phyloP scores from a whole-genome alignment of 164 flowering plant species.

The Vitis labrusca region DNA sequence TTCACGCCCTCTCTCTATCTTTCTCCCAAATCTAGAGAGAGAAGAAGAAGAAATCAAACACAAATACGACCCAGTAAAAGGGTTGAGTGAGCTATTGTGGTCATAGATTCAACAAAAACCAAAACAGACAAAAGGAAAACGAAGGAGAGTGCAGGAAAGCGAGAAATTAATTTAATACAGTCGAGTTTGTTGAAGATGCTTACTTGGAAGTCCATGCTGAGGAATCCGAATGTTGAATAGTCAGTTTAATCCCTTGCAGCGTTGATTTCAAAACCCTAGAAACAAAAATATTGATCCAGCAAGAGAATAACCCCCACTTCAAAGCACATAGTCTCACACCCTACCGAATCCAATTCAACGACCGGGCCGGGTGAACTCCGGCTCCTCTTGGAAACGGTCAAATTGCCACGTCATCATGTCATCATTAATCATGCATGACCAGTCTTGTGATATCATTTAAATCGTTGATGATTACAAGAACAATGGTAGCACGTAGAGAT shows the following conservation, averaged over 20 bases:
- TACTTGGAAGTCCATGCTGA: neutral
- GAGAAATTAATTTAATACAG: neutral
- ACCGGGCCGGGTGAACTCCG: too few species aligned
- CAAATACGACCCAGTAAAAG: slow-evolving; percentile 35
- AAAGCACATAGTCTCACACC: too few species aligned
- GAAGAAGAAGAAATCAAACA: slow-evolving; percentile 35
- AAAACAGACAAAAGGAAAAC: slow-evolving; percentile 5
- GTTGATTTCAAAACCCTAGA: slow-evolving; percentile 2
- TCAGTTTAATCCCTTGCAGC: too few species aligned
- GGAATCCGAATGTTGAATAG: too few species aligned
- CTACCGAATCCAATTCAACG: too few species aligned
- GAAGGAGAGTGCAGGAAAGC: neutral
- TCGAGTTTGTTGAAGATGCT: slow-evolving; percentile 23
- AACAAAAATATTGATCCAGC: too few species aligned
- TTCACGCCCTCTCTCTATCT: slow-evolving; percentile 8
- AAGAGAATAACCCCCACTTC: too few species aligned
- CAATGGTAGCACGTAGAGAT: too few species aligned
- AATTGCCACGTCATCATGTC: slow-evolving; percentile 23
- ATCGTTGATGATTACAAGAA: too few species aligned
- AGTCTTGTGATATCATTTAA: slow-evolving; percentile 8
- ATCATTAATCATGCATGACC: slow-evolving; percentile 12
- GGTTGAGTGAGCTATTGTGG: neutral
- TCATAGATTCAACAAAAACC: slow-evolving; percentile 2
- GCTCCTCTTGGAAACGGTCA: slow-evolving; percentile 13
- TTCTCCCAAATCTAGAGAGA: neutral